Base-by-base conservation (phyloP, 2,329 filamentous ascomycete species). In the Scedosporium aurantiacum region DNA sequence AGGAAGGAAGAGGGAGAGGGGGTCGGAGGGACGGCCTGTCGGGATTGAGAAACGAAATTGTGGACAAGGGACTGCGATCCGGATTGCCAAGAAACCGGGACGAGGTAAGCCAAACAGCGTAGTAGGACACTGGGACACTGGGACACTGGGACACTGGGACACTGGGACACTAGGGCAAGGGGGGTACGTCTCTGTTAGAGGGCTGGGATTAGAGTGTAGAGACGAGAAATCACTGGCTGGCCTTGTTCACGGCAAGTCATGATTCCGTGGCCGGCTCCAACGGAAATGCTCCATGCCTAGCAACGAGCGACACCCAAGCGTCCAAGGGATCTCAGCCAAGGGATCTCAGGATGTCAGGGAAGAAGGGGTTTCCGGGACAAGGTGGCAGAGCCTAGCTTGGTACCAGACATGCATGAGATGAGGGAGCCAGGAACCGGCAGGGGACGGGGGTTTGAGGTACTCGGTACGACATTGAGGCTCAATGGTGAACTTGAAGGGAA, bases 201-300 rank as follows among this genome's bases (percentile, higher is more conserved):
- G 56, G 37, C 32, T 18, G 56, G 37, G 43, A 57, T 54, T 54
- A 27, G 43, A 18, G 58, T 12, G 28, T 23, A 32, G 27, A 60
- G 57, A 28, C 57, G 10, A 58, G 25, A n/a, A 12, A 12, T 41
- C 58, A 21, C 40, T 52, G 25, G 32, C n/a, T 21, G 10, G 41
- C 43, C 41, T 18, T 12, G 25, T 50, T 50, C 32, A 60, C 58
- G 58, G 65, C 64, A 63, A 56, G 63, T 58, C 60, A 57, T 61
- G 63, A 57, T 65, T 65, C 65, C 65, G 65, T 64, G 59, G 63
- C 60, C 64, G 61, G 64, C 58, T 63, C 55, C 61, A 58, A 62
- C 61, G 64, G 61, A 52, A 60, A 60, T 37, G 59, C 64, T 60
- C 63, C 58, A 65, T 65, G 62, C 63, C 58, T 57, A 55, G 60